These are phyloP conservation scores for Gonapodya prolifera DNA, from an alignment of 192 early-diverging fungal genomes.

Conservation along the genomic window DNA sequence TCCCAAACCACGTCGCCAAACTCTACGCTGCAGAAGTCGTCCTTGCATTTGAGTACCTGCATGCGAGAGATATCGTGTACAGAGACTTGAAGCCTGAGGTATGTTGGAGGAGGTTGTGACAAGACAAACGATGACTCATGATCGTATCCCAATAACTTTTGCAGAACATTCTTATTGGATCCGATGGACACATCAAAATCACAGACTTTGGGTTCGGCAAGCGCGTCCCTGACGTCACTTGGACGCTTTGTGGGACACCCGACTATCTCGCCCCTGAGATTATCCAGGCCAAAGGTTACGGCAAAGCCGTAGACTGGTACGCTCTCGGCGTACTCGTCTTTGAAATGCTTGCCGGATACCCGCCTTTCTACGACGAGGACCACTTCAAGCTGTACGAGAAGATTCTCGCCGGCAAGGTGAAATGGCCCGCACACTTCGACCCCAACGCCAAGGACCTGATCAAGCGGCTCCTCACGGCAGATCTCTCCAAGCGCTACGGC, in stretches of 20 bases:
- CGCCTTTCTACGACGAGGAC: conserved; percentile 92
- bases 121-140: too few species aligned
- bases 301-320: conserved; percentile 92
- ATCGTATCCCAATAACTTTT: too few species aligned
- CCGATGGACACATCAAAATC: conserved; percentile 68
- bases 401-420: conserved; percentile 69
- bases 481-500: conserved; percentile 75
- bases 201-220: conserved; percentile 86
- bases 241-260: conserved; percentile 75
- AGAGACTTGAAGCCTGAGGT: conserved; percentile 79
- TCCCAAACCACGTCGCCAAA: conserved; percentile 73
- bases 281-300: conserved; percentile 87
- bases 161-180: conserved; percentile 62
- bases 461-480: conserved; percentile 62
- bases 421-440: conserved; percentile 80
- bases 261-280: conserved; percentile 70
- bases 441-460: conserved; percentile 70
- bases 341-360: conserved; percentile 90
- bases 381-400: conserved; percentile 88
- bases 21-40: conserved; percentile 86
- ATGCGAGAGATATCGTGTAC: conserved; percentile 76
- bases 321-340: conserved; percentile 85
- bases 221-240: conserved; percentile 63
- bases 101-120: background rate
- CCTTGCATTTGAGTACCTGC: conserved; percentile 79